Conservation (phyloP, 441 rosid genomes). For the Euphorbia schlechtendalii region DNA sequence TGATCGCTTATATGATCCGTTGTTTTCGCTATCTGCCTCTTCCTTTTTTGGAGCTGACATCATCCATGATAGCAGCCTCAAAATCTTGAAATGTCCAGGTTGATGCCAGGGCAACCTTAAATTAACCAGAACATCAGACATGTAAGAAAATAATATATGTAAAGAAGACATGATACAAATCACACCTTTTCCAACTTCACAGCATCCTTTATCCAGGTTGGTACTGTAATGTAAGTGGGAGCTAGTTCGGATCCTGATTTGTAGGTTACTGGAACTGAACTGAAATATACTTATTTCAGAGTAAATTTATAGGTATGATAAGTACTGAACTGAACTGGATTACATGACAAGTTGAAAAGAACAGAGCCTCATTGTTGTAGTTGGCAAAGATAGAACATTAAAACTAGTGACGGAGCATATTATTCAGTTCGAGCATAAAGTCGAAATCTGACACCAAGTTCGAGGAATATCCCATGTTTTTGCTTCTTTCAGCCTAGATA, state of each 20-base stretch:
- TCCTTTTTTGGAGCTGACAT: slow-evolving; percentile 39
- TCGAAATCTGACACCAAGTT: no score
- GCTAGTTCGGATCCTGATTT: no score
- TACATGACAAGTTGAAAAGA: no score
- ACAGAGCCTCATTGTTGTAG: not conserved
- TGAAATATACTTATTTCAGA: no score
- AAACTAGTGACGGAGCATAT: not conserved
- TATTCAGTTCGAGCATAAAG: no score
- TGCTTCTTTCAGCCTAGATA: no score
- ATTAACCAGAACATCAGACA: slow-evolving; percentile 14
- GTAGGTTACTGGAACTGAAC: no score
- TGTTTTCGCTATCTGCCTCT: no score
- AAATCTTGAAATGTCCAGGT: slow-evolving; percentile 79
- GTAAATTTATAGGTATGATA: no score
- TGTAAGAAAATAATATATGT: slow-evolving; percentile 2
- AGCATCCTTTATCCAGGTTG: slow-evolving; percentile 63
- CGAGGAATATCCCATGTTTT: no score
- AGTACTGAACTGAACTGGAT: no score
- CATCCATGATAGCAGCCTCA: slow-evolving; percentile 56
- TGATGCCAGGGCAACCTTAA: slow-evolving; percentile 53
- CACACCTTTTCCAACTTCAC: slow-evolving; percentile 75
- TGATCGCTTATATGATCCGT: no score
- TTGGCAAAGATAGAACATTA: not conserved
- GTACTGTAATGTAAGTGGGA: slow-evolving; percentile 40
- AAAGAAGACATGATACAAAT: slow-evolving; percentile 5